A percentile compares a stretch with the other conserved stretches of the same genome.
These are phyloP conservation scores for Sporothrix pallida DNA, from an alignment of 2,329 filamentous ascomycete genomes.

Conservation along the genomic window DNA sequence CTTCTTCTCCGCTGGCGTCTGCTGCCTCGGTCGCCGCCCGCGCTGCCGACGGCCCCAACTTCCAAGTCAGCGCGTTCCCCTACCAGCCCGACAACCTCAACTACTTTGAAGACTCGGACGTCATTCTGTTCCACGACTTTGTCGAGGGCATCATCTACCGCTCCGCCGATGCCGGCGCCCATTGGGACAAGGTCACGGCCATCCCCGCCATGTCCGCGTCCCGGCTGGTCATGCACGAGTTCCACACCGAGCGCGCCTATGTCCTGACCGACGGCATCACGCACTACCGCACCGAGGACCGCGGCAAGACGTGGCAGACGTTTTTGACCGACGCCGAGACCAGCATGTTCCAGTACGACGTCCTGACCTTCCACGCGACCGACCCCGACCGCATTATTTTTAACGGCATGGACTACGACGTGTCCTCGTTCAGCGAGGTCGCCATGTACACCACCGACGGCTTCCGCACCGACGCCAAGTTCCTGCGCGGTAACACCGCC, in stretches of 20 bases:
- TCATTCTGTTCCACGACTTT: conserved; percentile 75
- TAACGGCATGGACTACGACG: conserved; percentile 72
- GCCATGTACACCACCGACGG: conserved; percentile 82
- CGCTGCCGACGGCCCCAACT: conserved; percentile 65
- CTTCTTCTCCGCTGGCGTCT: too few species aligned
- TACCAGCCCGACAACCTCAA: conserved; percentile 71
- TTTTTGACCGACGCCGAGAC: conserved; percentile 70
- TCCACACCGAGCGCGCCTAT: conserved; percentile 78
- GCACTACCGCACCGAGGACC: conserved; percentile 85
- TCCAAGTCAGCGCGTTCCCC: conserved; percentile 70
- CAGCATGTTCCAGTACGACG: conserved; percentile 56
- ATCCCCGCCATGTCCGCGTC: conserved; percentile 67
- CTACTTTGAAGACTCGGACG: conserved; percentile 91
- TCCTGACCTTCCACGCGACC: conserved; percentile 78
- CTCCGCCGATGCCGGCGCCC: conserved; percentile 79
- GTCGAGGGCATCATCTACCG: conserved; percentile 71
- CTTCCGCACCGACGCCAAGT: conserved; percentile 71
- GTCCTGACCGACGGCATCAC: conserved; percentile 70
- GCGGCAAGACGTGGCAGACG: conserved; percentile 77
- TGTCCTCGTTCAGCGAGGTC: conserved; percentile 67
- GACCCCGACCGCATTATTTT: conserved; percentile 88
- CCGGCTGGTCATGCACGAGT: conserved; percentile 76
- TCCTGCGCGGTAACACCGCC: conserved; percentile 70
- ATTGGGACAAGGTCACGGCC: conserved; percentile 71
- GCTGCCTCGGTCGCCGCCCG: conserved; percentile 43